Percentiles rank a stretch among this genome's conserved stretches.
phyloP scores from a whole-genome alignment of 2,329 filamentous ascomycete species.

The Bipolaris zeicola region DNA sequence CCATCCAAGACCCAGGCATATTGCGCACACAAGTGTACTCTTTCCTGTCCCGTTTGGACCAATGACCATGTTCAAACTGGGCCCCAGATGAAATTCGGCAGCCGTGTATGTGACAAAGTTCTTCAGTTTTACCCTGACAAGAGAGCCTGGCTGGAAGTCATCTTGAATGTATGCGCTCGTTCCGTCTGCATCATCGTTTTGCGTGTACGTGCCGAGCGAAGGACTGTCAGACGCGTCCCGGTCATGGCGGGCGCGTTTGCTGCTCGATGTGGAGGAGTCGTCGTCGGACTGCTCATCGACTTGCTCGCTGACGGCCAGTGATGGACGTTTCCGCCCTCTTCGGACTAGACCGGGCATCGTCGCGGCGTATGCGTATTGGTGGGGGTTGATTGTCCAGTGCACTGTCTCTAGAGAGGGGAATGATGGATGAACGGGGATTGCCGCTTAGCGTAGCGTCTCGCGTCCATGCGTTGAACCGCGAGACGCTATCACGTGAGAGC shows the following conservation, averaged over 20 bases:
- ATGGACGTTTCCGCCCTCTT: constrained; percentile 31
- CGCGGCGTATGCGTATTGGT: constrained; percentile 1
- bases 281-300: constrained; percentile 32
- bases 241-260: constrained; percentile 41
- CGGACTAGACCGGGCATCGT: constrained; percentile 37
- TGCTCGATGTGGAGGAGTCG: constrained; percentile 27
- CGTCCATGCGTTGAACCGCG: constrained; percentile 6
- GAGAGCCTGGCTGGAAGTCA: constrained; percentile 71
- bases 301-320: constrained; percentile 26
- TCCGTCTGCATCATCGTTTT: constrained; percentile 6
- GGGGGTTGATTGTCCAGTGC: not conserved
- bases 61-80: constrained; percentile 97
- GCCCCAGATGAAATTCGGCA: constrained; percentile 88
- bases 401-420: constrained; percentile 1
- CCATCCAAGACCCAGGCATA: constrained; percentile 90
- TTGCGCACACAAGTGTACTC: constrained; percentile 94
- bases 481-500: constrained; percentile 22
- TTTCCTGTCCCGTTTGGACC: constrained; percentile 99
- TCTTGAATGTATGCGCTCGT: constrained; percentile 21
- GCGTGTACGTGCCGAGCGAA: constrained; percentile 2
- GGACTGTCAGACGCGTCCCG: constrained; percentile 38
- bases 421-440: constrained; percentile 1
- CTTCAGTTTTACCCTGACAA: constrained; percentile 81
- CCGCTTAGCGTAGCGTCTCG: constrained; percentile 3
- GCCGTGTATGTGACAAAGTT: constrained; percentile 96